Evolutionary conservation across 805 yeast species (phyloP).

Genomic region (Metschnikowia anglica): DNA sequence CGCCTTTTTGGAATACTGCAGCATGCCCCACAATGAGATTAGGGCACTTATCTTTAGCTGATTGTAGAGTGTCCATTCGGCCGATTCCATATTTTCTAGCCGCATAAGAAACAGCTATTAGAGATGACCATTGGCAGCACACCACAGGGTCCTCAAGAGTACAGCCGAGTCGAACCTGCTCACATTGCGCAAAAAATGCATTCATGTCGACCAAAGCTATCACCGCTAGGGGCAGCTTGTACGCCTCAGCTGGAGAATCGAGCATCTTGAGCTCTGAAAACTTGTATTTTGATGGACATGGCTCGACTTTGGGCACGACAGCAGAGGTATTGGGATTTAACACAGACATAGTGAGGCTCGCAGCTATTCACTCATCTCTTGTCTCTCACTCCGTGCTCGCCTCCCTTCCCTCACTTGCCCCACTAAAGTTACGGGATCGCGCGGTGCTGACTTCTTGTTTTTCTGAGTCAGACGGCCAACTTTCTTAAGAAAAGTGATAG

Average conservation of each 20-base stretch:
- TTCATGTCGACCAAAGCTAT: conserved; percentile 88
- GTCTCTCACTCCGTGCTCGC: no score
- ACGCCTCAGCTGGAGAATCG: conserved; percentile 47
- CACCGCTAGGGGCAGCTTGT: conserved; percentile 67
- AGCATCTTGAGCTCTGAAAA: conserved; percentile 47
- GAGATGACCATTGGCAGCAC: conserved; percentile 87
- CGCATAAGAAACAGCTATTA: conserved; percentile 89
- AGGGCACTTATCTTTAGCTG: conserved; percentile 77
- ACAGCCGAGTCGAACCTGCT: conserved; percentile 69
- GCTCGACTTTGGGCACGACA: neutral
- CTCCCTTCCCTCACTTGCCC: no score
- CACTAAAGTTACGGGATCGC: no score
- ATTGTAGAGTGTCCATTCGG: conserved; percentile 68
- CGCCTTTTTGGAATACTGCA: conserved; percentile 89
- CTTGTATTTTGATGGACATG: conserved; percentile 13
- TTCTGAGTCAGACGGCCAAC: no score
- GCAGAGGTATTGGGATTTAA: conserved; percentile 3
- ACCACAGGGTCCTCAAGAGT: conserved; percentile 77
- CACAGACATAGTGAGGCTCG: conserved; percentile 7
- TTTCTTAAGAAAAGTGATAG: no score
- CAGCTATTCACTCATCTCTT: neutral
- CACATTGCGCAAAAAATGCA: conserved; percentile 95
- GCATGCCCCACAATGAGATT: conserved; percentile 79
- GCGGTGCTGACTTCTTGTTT: no score
- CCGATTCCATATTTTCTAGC: conserved; percentile 82